Percentiles rank a stretch among this genome's conserved stretches.
These are phyloP conservation scores for Barbarea vulgaris DNA, from an alignment of 345 rosid species.

Conservation along the genomic window DNA sequence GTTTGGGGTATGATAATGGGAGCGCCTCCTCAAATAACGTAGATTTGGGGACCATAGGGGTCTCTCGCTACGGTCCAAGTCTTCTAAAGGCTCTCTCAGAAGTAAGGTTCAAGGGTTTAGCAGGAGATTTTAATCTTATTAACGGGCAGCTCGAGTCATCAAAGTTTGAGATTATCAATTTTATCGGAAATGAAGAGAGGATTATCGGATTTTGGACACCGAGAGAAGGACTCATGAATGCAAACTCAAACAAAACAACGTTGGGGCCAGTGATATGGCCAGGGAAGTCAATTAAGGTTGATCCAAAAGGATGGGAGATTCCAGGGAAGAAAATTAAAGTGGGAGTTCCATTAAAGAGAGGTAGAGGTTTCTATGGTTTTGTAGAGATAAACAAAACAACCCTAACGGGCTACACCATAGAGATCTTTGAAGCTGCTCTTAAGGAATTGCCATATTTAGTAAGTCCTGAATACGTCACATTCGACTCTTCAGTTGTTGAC, in stretches of 20 bases:
- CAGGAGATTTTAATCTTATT: slow-evolving; percentile 43
- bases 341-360: slow-evolving; percentile 38
- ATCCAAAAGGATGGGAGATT: slow-evolving; percentile 44
- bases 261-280: slow-evolving; percentile 48
- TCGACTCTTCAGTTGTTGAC: slow-evolving; percentile 2
- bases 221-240: background rate
- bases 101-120: slow-evolving; percentile 41
- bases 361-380: slow-evolving; percentile 39
- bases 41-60: slow-evolving; percentile 10
- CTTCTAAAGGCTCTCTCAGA: slow-evolving; percentile 27
- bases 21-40: background rate
- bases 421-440: slow-evolving; percentile 40
- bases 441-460: slow-evolving; percentile 28
- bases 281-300: slow-evolving; percentile 28
- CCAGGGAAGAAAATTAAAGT: slow-evolving; percentile 48
- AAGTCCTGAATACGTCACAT: slow-evolving; percentile 21
- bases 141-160: slow-evolving; percentile 43
- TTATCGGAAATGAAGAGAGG: slow-evolving; percentile 33
- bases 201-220: slow-evolving; percentile 49
- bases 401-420: slow-evolving; percentile 36
- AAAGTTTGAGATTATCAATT: slow-evolving; percentile 48
- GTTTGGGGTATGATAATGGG: background rate
- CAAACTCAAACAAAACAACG: background rate
- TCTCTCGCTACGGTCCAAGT: slow-evolving; percentile 38
- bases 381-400: background rate